Evolutionary conservation across 768 basidiomycete genomes (phyloP).

Genomic region (Russula olivacea): DNA sequence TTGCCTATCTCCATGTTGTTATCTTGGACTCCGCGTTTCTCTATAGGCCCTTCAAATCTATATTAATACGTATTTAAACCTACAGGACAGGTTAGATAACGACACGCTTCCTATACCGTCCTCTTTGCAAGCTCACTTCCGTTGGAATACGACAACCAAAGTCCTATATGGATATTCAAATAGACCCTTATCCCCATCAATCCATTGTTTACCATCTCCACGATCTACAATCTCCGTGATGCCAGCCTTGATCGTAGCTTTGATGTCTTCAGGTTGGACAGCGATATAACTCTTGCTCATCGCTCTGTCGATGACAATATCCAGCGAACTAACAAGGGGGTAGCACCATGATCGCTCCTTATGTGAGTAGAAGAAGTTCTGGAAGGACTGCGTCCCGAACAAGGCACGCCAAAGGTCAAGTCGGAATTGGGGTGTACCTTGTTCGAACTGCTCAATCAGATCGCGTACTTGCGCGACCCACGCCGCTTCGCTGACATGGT

Average conservation of each 20-base stretch:
- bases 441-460: conserved; percentile 60
- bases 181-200: conserved; percentile 61
- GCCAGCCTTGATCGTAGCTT: conserved; percentile 44
- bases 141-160: conserved; percentile 47
- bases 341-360: conserved; percentile 54
- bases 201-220: conserved; percentile 65
- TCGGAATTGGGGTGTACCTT: conserved; percentile 77
- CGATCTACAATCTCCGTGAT: conserved; percentile 50
- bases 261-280: conserved; percentile 52
- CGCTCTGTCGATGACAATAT: conserved; percentile 59
- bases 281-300: conserved; percentile 84
- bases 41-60: too few relatives aligned
- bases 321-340: conserved; percentile 44
- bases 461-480: conserved; percentile 76
- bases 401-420: conserved; percentile 64
- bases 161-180: conserved; percentile 82
- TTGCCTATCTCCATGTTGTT: too few relatives aligned
- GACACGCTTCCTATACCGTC: neutral
- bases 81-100: too few relatives aligned
- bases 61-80: too few relatives aligned
- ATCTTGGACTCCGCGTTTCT: too few relatives aligned
- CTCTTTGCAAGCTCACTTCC: conserved; percentile 33
- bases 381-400: conserved; percentile 61
- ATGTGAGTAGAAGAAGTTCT: conserved; percentile 50
- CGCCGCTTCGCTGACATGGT: conserved; percentile 44